phyloP scores from a whole-genome alignment of 2,329 filamentous ascomycete species.

The Lecanosticta acicola region DNA sequence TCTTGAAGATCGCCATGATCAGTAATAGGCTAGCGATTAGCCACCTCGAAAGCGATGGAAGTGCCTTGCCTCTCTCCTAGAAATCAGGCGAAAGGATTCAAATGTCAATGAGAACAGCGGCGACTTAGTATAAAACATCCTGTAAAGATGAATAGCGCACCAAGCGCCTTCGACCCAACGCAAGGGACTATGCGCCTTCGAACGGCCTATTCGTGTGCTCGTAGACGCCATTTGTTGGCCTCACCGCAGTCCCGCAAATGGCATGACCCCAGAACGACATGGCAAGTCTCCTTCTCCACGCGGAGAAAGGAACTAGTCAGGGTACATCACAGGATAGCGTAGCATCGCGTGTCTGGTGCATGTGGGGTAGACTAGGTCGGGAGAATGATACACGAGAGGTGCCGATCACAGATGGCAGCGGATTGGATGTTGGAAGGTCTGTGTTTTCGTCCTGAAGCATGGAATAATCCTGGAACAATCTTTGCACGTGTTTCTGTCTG shows the following conservation, averaged over 20 bases:
- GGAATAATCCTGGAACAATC: slow-evolving; percentile 3
- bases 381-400: not conserved
- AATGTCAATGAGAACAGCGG: too few species aligned
- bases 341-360: slow-evolving; percentile 2
- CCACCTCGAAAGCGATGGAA: too few species aligned
- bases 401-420: not conserved
- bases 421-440: not conserved
- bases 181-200: too few species aligned
- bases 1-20: slow-evolving; percentile 20
- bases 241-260: not conserved
- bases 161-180: too few species aligned
- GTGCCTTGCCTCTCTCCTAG: too few species aligned
- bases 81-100: too few species aligned
- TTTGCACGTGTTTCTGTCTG: too few species aligned
- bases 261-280: not conserved
- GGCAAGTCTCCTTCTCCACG: not conserved
- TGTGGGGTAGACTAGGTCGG: slow-evolving; percentile 1
- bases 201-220: too few species aligned
- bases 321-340: not conserved
- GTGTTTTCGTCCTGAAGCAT: not conserved
- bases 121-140: too few species aligned
- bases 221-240: too few species aligned
- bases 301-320: slow-evolving; percentile 1
- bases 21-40: too few species aligned
- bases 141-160: too few species aligned